A percentile compares a stretch with the other conserved stretches of the same genome.
phyloP scores from a whole-genome alignment of 257 asterid species.

The Petunia secreta region DNA sequence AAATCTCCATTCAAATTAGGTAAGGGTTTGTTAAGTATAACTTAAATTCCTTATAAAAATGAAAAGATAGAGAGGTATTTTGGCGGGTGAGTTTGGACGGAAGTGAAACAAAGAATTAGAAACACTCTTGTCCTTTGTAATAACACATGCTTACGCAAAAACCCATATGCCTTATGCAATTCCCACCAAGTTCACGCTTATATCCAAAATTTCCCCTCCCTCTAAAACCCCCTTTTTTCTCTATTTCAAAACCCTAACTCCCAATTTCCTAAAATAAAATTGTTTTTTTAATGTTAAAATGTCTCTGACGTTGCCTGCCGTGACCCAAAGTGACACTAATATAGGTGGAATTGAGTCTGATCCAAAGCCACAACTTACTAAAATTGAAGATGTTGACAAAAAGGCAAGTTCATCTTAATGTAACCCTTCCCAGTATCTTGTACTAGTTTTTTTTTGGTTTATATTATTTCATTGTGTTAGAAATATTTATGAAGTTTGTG shows the following conservation, averaged over 20 bases:
- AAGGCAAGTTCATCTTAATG: constrained; percentile 37
- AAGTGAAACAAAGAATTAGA: background rate
- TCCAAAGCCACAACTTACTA: constrained; percentile 47
- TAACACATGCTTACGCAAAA: too few relatives aligned
- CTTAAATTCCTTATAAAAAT: background rate
- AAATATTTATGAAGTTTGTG: too few relatives aligned
- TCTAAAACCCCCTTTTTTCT: background rate
- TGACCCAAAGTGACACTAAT: constrained; percentile 23
- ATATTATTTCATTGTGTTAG: background rate
- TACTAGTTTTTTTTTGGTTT: background rate
- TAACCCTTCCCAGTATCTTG: background rate
- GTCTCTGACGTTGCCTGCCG: constrained; percentile 25
- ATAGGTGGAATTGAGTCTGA: constrained; percentile 36
- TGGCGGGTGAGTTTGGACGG: background rate
- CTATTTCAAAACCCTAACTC: constrained; percentile 21
- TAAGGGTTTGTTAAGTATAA: too few relatives aligned
- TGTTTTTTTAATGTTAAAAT: constrained; percentile 26
- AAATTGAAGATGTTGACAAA: constrained; percentile 58
- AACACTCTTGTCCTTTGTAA: constrained; percentile 7
- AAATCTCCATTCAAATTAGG: too few relatives aligned
- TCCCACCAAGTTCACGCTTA: background rate
- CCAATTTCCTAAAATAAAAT: constrained; percentile 26
- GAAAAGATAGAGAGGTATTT: too few relatives aligned
- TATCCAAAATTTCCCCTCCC: background rate
- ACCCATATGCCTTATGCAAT: background rate